Conservation (phyloP, 2,329 filamentous ascomycete genomes). For the Cadophora malorum region DNA sequence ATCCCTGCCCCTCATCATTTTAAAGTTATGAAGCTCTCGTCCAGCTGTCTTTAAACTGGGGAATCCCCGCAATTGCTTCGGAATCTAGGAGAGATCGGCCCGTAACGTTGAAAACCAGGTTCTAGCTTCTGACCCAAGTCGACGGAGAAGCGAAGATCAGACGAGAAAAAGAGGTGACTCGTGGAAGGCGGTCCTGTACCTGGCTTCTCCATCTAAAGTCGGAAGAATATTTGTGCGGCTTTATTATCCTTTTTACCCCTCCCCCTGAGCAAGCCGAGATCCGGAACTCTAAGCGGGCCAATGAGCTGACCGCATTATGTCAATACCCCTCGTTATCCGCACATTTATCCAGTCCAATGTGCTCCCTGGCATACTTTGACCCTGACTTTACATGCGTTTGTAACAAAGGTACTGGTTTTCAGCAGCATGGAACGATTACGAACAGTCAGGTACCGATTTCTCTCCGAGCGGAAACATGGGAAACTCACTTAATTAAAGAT, state of each 20-base stretch:
- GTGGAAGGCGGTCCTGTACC: no score
- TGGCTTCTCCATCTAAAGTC: neutral
- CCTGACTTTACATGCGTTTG: no score
- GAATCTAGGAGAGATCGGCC: slow-evolving; percentile 11
- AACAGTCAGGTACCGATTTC: no score
- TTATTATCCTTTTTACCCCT: slow-evolving; percentile 14
- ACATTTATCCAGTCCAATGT: neutral
- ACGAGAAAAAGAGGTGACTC: neutral
- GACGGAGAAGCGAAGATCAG: neutral
- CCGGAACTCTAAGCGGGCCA: slow-evolving; percentile 2
- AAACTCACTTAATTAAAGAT: no score
- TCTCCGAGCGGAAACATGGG: no score
- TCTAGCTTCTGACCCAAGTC: neutral
- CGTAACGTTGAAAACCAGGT: neutral
- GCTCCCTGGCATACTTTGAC: no score
- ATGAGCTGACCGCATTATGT: neutral
- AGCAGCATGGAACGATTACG: no score
- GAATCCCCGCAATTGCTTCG: neutral
- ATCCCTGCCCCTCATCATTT: neutral
- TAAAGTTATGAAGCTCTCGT: slow-evolving; percentile 2
- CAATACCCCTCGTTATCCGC: slow-evolving; percentile 10
- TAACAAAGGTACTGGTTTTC: no score
- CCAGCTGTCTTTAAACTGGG: neutral
- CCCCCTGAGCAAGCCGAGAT: slow-evolving; percentile 9
- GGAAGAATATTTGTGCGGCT: slow-evolving; percentile 14